Evolutionary conservation across 192 early-diverging fungal species (phyloP).

Genomic region (Umbelopsis sp.): DNA sequence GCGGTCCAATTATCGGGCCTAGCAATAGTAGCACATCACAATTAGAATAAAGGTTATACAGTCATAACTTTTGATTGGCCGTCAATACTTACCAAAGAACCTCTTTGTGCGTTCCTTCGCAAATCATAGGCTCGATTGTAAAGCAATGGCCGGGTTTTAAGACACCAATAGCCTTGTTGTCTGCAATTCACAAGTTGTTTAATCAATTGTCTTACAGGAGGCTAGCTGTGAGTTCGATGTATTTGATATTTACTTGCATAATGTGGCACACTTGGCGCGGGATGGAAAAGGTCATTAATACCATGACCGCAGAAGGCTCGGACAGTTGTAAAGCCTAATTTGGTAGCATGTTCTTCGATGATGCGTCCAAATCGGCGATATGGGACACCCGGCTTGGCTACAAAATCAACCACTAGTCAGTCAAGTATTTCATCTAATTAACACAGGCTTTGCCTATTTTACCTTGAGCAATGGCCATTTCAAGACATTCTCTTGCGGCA

Average conservation of each 20-base stretch:
- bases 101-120: constrained; percentile 74
- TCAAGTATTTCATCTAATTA: background rate
- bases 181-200: constrained; percentile 2
- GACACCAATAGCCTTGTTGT: constrained; percentile 94
- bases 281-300: constrained; percentile 86
- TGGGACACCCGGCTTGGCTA: constrained; percentile 86
- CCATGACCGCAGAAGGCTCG: constrained; percentile 94
- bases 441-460: constrained; percentile 14
- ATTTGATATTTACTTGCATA: constrained; percentile 65
- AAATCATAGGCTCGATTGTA: constrained; percentile 99
- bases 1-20: constrained; percentile 88
- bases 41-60: background rate
- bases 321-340: constrained; percentile 88
- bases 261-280: constrained; percentile 88
- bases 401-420: background rate
- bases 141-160: constrained; percentile 96
- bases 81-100: constrained; percentile 51
- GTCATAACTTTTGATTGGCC: background rate
- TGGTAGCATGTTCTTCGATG: constrained; percentile 85
- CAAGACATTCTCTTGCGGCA: constrained; percentile 82
- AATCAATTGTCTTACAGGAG: background rate
- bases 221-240: background rate
- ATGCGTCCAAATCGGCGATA: constrained; percentile 92
- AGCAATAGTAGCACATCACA: background rate
- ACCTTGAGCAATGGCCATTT: constrained; percentile 92